Evolutionary conservation across 2,329 filamentous ascomycete genomes (phyloP).

Genomic region (Elsinoe fawcettii): DNA sequence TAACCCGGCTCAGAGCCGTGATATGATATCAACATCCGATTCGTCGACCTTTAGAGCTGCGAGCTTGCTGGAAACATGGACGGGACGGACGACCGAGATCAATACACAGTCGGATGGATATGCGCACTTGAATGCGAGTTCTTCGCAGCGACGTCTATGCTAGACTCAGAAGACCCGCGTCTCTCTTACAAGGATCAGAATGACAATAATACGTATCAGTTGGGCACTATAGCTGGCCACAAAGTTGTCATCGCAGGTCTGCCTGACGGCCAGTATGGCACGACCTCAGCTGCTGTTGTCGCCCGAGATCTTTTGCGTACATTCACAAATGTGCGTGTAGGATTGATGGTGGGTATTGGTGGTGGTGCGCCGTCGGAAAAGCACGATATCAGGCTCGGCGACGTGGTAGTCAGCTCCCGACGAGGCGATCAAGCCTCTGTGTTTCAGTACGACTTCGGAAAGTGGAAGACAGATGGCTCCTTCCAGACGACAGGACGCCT

Average conservation of each 20-base stretch:
- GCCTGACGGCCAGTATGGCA: slow-evolving; percentile 19
- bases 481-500: slow-evolving; percentile 21
- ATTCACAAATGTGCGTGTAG: slow-evolving; percentile 16
- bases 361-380: slow-evolving; percentile 20
- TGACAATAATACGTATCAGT: slow-evolving; percentile 18
- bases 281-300: slow-evolving; percentile 17
- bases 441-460: slow-evolving; percentile 24
- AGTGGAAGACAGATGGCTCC: slow-evolving; percentile 10
- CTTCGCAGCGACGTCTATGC: neutral
- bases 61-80: neutral
- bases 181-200: neutral
- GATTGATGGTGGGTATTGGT: slow-evolving; percentile 24
- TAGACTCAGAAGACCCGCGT: neutral
- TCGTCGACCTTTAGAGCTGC: no score
- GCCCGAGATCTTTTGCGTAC: slow-evolving; percentile 17
- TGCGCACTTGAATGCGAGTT: neutral
- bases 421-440: slow-evolving; percentile 19
- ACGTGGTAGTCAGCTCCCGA: slow-evolving; percentile 25
- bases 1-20: no score
- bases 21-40: no score
- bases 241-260: slow-evolving; percentile 24
- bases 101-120: neutral
- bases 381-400: slow-evolving; percentile 25
- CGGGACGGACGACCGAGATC: neutral
- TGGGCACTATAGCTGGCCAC: slow-evolving; percentile 21